Percentiles rank a stretch among this genome's conserved stretches.
Conservation (phyloP, 2,329 filamentous ascomycete species). For the Myotisia sp. region DNA sequence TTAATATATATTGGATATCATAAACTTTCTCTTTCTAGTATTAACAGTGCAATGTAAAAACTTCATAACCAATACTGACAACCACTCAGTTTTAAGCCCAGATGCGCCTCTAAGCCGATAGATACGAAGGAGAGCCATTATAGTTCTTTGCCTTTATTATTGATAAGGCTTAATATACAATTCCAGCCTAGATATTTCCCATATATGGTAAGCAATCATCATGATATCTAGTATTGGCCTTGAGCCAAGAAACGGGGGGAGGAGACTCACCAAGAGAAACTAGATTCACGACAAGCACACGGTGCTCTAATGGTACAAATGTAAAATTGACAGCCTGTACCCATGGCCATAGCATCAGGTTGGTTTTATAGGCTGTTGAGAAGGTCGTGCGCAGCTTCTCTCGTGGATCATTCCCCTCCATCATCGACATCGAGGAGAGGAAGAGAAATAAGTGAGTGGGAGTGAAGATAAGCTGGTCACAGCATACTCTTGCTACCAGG, state of each 20-base stretch:
- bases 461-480: constrained; percentile 72
- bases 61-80: too few species aligned
- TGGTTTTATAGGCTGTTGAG: constrained; percentile 57
- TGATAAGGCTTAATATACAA: constrained; percentile 44
- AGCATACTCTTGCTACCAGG: constrained; percentile 60
- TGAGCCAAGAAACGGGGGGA: background rate
- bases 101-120: too few species aligned
- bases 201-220: background rate
- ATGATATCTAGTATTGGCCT: background rate
- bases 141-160: constrained; percentile 28
- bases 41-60: too few species aligned
- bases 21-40: too few species aligned
- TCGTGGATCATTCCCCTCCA: constrained; percentile 53
- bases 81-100: too few species aligned
- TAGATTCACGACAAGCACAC: constrained; percentile 75
- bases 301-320: constrained; percentile 66
- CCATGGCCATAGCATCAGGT: constrained; percentile 76
- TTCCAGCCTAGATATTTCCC: constrained; percentile 37
- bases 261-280: constrained; percentile 49
- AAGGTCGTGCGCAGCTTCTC: constrained; percentile 64
- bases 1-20: too few species aligned
- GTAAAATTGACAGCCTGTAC: constrained; percentile 83
- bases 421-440: constrained; percentile 66
- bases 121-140: too few species aligned
- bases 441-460: constrained; percentile 72